Percentiles rank a stretch among this genome's conserved stretches.
Conservation (phyloP, 1,284 basidiomycete species). For the Papiliotrema fonsecae region DNA sequence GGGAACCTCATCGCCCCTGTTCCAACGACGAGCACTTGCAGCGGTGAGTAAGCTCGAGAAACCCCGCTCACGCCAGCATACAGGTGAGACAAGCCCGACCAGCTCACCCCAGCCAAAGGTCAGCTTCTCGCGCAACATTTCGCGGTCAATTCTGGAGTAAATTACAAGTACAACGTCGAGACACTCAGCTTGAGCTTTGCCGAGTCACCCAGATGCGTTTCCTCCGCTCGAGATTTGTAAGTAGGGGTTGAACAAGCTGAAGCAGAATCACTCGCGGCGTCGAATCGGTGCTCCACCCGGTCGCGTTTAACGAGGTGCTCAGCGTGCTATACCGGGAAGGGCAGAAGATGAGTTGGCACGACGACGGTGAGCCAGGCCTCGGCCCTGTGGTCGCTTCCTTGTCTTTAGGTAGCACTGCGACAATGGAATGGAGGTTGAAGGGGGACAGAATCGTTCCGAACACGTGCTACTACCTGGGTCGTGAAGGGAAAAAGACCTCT, state of each 20-base stretch:
- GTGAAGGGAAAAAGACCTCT: not conserved
- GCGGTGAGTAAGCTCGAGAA: slow-evolving; percentile 5
- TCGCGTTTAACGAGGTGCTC: slow-evolving; percentile 41
- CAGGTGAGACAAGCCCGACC: not conserved
- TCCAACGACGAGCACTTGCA: slow-evolving; percentile 33
- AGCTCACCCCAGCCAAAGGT: slow-evolving; percentile 13
- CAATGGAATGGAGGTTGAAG: slow-evolving; percentile 37
- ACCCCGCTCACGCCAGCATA: not conserved
- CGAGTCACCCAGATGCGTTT: slow-evolving; percentile 31
- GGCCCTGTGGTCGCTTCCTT: slow-evolving; percentile 40
- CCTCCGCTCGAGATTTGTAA: slow-evolving; percentile 27
- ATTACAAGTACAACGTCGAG: slow-evolving; percentile 44
- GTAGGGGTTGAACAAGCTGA: slow-evolving; percentile 9
- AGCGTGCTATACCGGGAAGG: slow-evolving; percentile 42
- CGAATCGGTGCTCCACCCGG: slow-evolving; percentile 14
- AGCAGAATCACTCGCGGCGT: slow-evolving; percentile 19
- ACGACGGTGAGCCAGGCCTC: slow-evolving; percentile 43
- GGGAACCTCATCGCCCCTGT: slow-evolving; percentile 18
- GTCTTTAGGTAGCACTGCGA: slow-evolving; percentile 31
- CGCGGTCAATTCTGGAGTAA: slow-evolving; percentile 39
- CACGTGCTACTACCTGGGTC: slow-evolving; percentile 6
- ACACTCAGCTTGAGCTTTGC: slow-evolving; percentile 32
- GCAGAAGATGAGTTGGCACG: slow-evolving; percentile 46
- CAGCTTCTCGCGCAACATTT: slow-evolving; percentile 40
- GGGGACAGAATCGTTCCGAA: slow-evolving; percentile 4